A percentile compares a stretch with the other conserved stretches of the same genome.
These are phyloP conservation scores for Lycium barbarum DNA, from an alignment of 257 asterid species.

Conservation along the genomic window DNA sequence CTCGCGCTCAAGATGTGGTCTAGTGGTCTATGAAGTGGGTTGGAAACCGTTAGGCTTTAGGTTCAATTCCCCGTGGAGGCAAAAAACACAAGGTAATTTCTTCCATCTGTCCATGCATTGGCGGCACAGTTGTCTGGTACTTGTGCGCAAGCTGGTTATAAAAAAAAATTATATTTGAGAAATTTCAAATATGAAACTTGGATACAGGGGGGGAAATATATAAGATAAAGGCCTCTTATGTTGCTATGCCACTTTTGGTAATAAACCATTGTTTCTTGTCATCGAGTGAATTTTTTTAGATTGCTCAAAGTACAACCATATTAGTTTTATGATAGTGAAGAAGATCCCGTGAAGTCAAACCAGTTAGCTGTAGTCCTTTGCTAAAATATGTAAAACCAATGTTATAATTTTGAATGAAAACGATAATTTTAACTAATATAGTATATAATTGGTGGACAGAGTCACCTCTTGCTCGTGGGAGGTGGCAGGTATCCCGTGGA, in stretches of 20 bases:
- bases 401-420: neutral
- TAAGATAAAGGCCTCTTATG: neutral
- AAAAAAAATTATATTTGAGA: neutral
- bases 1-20: neutral
- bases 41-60: neutral
- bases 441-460: neutral
- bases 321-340: neutral
- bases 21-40: neutral
- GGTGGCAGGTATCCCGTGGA: too few species aligned
- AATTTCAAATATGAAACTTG: neutral
- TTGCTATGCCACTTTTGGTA: neutral
- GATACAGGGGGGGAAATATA: neutral
- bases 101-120: neutral
- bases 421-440: neutral
- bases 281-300: neutral
- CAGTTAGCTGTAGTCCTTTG: neutral
- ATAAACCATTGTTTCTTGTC: neutral
- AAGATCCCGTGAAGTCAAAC: neutral
- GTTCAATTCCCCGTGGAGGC: neutral
- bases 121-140: neutral
- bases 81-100: neutral
- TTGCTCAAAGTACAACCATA: neutral
- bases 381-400: constrained; percentile 1
- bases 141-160: neutral
- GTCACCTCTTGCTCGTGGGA: too few species aligned